Base-by-base conservation (phyloP, 2,329 filamentous ascomycete species). In the Rosellinia necatrix region DNA sequence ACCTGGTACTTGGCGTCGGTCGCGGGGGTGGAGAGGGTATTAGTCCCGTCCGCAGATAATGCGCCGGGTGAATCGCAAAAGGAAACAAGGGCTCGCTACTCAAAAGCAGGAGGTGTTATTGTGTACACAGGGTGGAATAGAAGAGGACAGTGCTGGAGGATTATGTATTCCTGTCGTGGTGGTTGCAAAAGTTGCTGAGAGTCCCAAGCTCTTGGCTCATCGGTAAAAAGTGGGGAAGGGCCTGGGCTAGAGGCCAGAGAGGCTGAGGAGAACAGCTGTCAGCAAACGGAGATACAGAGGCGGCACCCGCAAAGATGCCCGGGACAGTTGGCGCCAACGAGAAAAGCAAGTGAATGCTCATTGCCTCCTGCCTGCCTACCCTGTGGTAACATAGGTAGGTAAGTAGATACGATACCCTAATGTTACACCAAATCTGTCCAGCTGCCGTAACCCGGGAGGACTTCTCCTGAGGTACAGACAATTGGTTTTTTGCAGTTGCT, bases 111-210 rank as follows among this genome's bases (percentile, higher is more conserved):
- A 43, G 27, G 37, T 25, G 49, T 29, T 41, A 41, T 50, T 43
- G 49, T 49, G 55, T 59, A 59, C 60, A 57, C n/a, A 24, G 44
- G 56, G 53, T 22, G 40, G 47, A 47, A 49, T 38, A 48, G 47
- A 56, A 49, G 46, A 27, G 49, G 41, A 48, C 51, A 46, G 53
- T 29, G 43, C 15, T 12, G 32, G 47, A 59, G 41, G 56, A 41
- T 49, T 40, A 56, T 51, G 59, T 25, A 24, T 56, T 51, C 53
- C 60, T 61, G 59, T 59, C 56, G 59, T 58, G 51, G 62, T 66
- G 64, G 63, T 65, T 66, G 64, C 60, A 67, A 68, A 65, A 64
- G 65, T 63, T 64, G 64, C 62, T 50, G 64, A 60, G 59, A 57
- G 35, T 63, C 59, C 63, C 62, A 44, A 64, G 61, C 59, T 65